phyloP scores from a whole-genome alignment of 768 basidiomycete species.

The Xerocomellus amylosporus region DNA sequence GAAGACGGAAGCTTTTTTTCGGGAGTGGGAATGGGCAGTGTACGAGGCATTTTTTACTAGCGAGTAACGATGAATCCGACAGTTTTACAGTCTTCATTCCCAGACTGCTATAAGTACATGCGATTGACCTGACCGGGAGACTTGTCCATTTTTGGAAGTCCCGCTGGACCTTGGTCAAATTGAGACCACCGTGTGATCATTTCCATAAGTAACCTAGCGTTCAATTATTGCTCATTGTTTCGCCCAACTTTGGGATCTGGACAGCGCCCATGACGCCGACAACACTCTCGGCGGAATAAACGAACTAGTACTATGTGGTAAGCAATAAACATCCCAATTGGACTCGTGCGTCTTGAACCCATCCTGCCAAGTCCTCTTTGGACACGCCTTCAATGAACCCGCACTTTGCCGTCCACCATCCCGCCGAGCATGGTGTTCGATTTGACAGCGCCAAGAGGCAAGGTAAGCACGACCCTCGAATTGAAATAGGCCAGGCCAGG shows the following conservation, averaged over 20 bases:
- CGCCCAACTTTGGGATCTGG: too few species aligned
- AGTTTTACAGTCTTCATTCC: too few species aligned
- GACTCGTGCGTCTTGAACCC: neutral
- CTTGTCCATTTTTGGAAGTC: slow-evolving; percentile 7
- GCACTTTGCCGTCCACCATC: neutral
- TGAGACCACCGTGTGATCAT: too few species aligned
- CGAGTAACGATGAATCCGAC: too few species aligned
- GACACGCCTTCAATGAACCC: neutral
- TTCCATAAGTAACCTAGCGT: neutral
- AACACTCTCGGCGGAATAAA: too few species aligned
- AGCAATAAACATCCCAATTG: neutral
- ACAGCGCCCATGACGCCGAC: too few species aligned
- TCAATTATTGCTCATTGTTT: neutral
- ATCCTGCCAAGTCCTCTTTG: neutral
- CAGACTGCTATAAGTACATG: too few species aligned
- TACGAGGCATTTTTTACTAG: too few species aligned
- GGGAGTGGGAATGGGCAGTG: too few species aligned
- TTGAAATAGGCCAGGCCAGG: neutral
- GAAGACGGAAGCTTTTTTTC: too few species aligned
- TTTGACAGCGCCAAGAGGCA: too few species aligned
- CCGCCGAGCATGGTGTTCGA: neutral
- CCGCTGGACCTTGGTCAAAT: neutral
- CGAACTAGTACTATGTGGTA: too few species aligned
- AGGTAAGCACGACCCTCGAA: slow-evolving; percentile 2
- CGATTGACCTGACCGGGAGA: neutral